A percentile compares a stretch with the other conserved stretches of the same genome.
These are phyloP conservation scores for Paramecium sexaurelia DNA, from an alignment of 73 alveolate genomes.

Conservation along the genomic window DNA sequence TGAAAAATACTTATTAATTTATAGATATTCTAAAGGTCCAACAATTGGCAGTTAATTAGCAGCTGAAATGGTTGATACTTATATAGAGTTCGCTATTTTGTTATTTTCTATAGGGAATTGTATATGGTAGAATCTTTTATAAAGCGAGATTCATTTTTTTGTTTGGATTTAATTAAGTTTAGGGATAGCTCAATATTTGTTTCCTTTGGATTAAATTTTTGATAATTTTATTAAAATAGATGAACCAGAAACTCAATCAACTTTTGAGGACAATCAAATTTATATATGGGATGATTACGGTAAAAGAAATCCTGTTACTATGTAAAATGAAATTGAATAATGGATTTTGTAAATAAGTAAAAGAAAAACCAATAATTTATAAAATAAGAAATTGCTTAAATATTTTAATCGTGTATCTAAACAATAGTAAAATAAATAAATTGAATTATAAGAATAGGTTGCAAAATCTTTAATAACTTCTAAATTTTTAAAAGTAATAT, in stretches of 20 bases:
- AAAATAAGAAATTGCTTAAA: not conserved
- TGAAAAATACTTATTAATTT: not conserved
- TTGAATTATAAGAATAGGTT: not conserved
- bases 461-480: not conserved
- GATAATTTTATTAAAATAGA: not conserved
- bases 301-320: conserved; percentile 63
- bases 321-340: not conserved
- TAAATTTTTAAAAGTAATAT: not conserved
- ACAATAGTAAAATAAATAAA: not conserved
- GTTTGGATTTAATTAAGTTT: conserved; percentile 21
- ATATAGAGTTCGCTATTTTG: conserved; percentile 6
- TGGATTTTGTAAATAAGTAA: not conserved
- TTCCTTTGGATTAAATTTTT: not conserved
- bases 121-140: not conserved
- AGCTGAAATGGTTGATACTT: not conserved
- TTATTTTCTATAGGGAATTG: conserved; percentile 31
- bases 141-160: not conserved
- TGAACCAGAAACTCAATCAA: conserved; percentile 25
- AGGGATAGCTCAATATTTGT: not conserved
- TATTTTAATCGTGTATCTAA: not conserved
- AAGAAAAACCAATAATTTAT: not conserved
- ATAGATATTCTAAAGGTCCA: conserved; percentile 4
- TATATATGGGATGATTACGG: conserved; percentile 45
- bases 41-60: conserved; percentile 18
- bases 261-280: not conserved